Base-by-base conservation (phyloP, 257 asterid genomes). In the Nicotiana tomentosiformis region DNA sequence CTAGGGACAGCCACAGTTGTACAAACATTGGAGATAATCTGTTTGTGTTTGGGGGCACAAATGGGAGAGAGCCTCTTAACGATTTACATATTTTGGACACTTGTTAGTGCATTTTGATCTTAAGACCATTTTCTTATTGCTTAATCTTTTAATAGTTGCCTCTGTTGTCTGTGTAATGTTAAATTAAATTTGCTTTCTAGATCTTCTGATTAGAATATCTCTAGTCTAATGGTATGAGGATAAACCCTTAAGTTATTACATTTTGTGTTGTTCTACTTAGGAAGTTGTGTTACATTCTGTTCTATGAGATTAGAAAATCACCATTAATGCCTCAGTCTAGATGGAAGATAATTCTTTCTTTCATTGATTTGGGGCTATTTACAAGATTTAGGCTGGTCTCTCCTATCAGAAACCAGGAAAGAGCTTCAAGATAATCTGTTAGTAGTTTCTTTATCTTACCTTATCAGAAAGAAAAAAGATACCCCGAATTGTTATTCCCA, bases 1-100 rank as follows among this genome's bases (percentile, higher is more conserved):
- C 99, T 5, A 91, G 99, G 91, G 97, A 94, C 89, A 94, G 98
- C 84, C 99, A 96, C 87, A 94, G 95, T 87, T 94, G 97, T 86
- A 96, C 98, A 51, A 83, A 97, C 55, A 93, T 96, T 56, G 99
- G 98, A 64, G 97, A 96, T 84, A 90, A 83, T 86, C 91, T 96
- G 67, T 92, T 91, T 79, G 90, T 96, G 58, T 96, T 92, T 84
- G 98, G 99, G 58, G 99, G 99, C 80, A 96, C 98, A 17, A 97
- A 93, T 87, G 99, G 98, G 72, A 89, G 88, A 82, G 85, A 85
- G 81, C 97, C 97, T 58, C 96, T 96, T 64, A 90, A 91, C 20
- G 99, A 96, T 86, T 83, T 93, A 92, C 92, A 90, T 84, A 86
- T 93, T 83, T 82, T 96, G 89, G 94, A 93, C 83, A 93, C 98